These are phyloP conservation scores for Diphasiastrum complanatum DNA, from an alignment of 83 land plant genomes.

Conservation along the genomic window DNA sequence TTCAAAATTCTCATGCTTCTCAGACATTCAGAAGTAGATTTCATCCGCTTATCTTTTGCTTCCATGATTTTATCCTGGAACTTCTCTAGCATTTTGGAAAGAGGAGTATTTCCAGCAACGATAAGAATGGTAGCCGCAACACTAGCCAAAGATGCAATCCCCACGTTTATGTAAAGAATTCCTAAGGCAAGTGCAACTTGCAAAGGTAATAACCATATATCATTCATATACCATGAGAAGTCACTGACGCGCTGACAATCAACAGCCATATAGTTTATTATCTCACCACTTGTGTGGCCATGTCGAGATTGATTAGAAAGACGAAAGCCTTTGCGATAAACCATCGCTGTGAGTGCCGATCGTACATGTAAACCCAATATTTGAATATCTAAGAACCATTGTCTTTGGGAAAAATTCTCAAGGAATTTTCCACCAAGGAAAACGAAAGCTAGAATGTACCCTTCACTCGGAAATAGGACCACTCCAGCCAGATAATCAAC, in stretches of 20 bases:
- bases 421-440: neutral
- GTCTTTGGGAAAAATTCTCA: neutral
- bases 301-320: neutral
- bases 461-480: neutral
- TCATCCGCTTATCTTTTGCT: neutral
- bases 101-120: neutral
- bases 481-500: neutral
- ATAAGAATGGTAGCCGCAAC: neutral
- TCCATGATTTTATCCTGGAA: neutral
- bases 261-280: slow-evolving; percentile 6
- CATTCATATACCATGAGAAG: neutral
- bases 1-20: slow-evolving; percentile 4
- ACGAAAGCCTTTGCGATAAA: neutral
- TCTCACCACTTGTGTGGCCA: neutral
- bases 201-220: neutral
- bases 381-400: neutral
- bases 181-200: neutral
- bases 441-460: neutral
- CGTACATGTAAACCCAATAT: neutral
- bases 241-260: neutral
- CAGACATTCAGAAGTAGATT: neutral
- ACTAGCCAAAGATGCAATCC: slow-evolving; percentile 2
- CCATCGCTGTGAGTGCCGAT: neutral
- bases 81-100: neutral
- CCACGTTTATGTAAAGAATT: neutral